Evolutionary conservation across 208 protist species (phyloP).

Genomic region (Acanthamoeba castellanii): DNA sequence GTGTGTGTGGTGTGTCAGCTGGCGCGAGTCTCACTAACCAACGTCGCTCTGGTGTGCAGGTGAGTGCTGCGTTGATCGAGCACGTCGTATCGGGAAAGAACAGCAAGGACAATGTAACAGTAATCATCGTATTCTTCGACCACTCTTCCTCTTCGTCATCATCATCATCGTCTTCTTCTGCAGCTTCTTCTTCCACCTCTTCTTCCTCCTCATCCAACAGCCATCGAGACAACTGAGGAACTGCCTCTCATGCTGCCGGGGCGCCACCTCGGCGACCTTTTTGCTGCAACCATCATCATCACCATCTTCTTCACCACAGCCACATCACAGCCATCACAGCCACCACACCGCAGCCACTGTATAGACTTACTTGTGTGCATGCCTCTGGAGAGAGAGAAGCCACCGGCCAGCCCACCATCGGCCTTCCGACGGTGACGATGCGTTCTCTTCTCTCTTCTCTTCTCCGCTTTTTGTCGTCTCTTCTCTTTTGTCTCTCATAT

Average conservation of each 20-base stretch:
- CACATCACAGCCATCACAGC: not conserved
- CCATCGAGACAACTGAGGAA: not conserved
- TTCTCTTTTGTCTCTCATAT: not conserved
- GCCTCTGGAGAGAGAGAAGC: no score
- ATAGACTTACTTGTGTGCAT: no score
- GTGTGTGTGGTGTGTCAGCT: no score
- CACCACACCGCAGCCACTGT: no score
- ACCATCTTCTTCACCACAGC: not conserved
- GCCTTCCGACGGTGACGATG: no score
- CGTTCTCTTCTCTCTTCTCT: not conserved
- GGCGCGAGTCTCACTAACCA: not conserved
- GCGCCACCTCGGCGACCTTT: no score
- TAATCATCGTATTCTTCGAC: slow-evolving; percentile 45
- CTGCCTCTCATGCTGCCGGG: no score
- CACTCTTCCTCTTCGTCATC: not conserved
- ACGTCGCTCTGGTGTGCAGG: not conserved
- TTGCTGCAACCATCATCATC: not conserved
- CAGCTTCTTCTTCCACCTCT: not conserved
- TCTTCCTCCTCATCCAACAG: not conserved
- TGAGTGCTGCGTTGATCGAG: not conserved
- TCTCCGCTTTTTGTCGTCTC: not conserved
- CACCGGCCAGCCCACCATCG: no score
- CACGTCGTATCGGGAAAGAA: not conserved
- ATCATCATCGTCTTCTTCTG: not conserved
- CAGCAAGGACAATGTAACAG: slow-evolving; percentile 60